phyloP scores from a whole-genome alignment of 306 rosid species.

The Erythrophleum fordii region DNA sequence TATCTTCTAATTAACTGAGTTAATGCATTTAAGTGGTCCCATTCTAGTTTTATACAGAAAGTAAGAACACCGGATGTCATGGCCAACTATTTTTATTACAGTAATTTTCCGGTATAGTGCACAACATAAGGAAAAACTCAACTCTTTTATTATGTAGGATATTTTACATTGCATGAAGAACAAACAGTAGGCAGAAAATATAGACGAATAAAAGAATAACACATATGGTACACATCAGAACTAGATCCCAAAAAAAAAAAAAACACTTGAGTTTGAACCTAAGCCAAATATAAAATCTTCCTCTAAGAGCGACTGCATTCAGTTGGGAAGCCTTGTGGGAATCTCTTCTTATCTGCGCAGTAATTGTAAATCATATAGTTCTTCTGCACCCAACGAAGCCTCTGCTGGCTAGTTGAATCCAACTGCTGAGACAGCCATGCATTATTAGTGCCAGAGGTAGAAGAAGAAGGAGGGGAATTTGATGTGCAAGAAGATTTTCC shows the following conservation, averaged over 20 bases:
- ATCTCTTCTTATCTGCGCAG: slow-evolving; percentile 40
- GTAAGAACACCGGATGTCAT: neutral
- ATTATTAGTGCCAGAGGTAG: neutral
- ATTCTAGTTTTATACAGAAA: no score
- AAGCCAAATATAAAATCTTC: neutral
- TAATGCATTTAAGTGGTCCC: no score
- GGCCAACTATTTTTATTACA: neutral
- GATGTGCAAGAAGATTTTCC: slow-evolving; percentile 50
- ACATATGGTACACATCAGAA: neutral
- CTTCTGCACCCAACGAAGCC: slow-evolving; percentile 54
- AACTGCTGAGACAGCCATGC: slow-evolving; percentile 49
- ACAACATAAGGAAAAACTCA: neutral
- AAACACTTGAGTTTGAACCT: neutral
- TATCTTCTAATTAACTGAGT: no score
- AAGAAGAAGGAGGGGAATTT: neutral
- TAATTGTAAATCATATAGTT: slow-evolving; percentile 61
- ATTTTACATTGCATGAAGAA: neutral
- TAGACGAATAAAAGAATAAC: neutral
- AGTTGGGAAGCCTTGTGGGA: slow-evolving; percentile 40
- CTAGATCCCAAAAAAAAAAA: neutral
- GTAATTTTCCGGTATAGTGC: no score
- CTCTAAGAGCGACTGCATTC: slow-evolving; percentile 37
- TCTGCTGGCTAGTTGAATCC: slow-evolving; percentile 43
- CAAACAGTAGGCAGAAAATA: neutral
- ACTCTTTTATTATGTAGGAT: neutral